Base-by-base conservation (phyloP, 2,329 filamentous ascomycete species). In the Fusarium drepaniforme region DNA sequence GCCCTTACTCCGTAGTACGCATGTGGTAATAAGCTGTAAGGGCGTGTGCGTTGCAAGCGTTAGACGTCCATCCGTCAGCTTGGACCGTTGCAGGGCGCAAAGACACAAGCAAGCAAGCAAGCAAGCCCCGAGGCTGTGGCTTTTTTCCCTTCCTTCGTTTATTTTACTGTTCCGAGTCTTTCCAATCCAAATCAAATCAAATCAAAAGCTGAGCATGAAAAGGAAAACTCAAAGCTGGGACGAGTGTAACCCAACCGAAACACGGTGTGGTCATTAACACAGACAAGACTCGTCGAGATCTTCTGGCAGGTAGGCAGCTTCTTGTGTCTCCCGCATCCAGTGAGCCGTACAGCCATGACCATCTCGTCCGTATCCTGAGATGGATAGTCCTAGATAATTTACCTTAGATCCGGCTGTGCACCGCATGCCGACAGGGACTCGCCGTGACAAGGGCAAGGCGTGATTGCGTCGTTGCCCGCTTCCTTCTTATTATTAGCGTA, bases 401-500 rank as follows among this genome's bases (percentile, higher is more conserved):
- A 57, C 74, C 58, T 74, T 59, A 57, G 64, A 66, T 66, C 69
- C 69, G 71, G 75, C 75, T 76, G 73, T 76, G 75, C 58, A 74
- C 71, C 70, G 67, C 75, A 78, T 76, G 69, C 64, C 73, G 68
- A 66, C 72, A 77, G 67, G 73, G 76, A 76, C 64, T 73, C 53
- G 65, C 66, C 57, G 64, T 71, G 61, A 68, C 75, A 77, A 71
- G 73, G 75, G 71, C 64, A 62, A 69, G 68, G 67, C 66, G 59
- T 59, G 66, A 64, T 60, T 58, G 67, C 46, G 65, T 59, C 64
- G 59, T 57, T 42, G 63, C 53, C 65, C 70, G 66, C 73, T 77
- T 75, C 33, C 51, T 76, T 71, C 66, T 75, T 70, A 67, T 75
- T 75, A 75, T 77, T 77, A 77, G 76, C 72, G 71, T 78, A 75